phyloP scores from a whole-genome alignment of 805 yeast species.

The Myxozyma melibiosi region DNA sequence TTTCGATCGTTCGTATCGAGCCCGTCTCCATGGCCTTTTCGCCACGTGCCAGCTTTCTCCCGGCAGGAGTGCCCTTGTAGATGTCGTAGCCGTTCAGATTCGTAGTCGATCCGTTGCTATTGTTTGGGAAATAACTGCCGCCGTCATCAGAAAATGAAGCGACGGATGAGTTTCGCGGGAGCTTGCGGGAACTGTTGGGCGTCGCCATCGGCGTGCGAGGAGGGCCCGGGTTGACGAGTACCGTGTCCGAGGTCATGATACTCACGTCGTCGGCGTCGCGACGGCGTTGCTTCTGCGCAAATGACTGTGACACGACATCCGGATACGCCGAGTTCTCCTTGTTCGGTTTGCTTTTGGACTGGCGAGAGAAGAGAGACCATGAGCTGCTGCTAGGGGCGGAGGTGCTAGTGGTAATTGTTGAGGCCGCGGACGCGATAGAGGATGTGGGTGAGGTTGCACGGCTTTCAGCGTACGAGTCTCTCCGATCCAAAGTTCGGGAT shows the following conservation, averaged over 20 bases:
- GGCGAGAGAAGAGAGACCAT: constrained; percentile 28
- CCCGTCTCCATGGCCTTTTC: constrained; percentile 12
- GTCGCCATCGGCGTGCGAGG: not conserved
- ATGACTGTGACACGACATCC: not conserved
- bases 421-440: constrained; percentile 1
- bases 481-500: constrained; percentile 7
- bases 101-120: constrained; percentile 11
- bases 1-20: constrained; percentile 27
- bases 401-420: not conserved
- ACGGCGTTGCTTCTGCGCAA: constrained; percentile 15
- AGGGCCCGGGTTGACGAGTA: constrained; percentile 18
- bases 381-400: constrained; percentile 13
- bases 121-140: constrained; percentile 2
- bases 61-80: constrained; percentile 8
- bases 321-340: constrained; percentile 13
- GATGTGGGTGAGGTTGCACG: constrained; percentile 7
- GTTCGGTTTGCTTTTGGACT: constrained; percentile 3
- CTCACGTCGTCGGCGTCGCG: constrained; percentile 17
- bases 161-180: constrained; percentile 17
- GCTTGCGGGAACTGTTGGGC: not conserved
- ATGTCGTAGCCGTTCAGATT: constrained; percentile 12
- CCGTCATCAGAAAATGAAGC: constrained; percentile 3
- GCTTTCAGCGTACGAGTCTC: constrained; percentile 9
- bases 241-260: constrained; percentile 23
- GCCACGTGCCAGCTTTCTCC: not conserved